phyloP scores from a whole-genome alignment of 2,329 filamentous ascomycete genomes.

The Sphaceloma murrayae region DNA sequence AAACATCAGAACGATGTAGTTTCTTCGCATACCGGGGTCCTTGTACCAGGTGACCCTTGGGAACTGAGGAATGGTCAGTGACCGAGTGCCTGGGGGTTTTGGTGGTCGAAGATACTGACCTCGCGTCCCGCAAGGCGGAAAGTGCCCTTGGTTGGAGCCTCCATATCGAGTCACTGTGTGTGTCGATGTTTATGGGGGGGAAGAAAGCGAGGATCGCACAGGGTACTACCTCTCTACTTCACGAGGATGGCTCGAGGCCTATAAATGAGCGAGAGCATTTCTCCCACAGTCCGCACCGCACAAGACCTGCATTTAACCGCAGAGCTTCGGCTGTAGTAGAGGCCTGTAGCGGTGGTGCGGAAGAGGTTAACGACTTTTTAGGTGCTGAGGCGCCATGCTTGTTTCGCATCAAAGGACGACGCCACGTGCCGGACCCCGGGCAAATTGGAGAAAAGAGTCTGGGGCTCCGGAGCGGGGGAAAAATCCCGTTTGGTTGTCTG shows the following conservation, averaged over 20 bases:
- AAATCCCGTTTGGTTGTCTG: too few species aligned
- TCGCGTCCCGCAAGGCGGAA: conserved; percentile 27
- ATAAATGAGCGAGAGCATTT: background rate
- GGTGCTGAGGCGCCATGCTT: background rate
- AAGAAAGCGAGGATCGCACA: background rate
- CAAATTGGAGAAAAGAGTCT: too few species aligned
- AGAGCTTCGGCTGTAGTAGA: background rate
- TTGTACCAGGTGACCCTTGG: conserved; percentile 29
- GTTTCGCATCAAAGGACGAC: background rate
- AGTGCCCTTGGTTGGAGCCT: conserved; percentile 27
- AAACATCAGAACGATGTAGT: conserved; percentile 28
- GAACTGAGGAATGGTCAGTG: conserved; percentile 17
- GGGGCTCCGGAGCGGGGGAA: too few species aligned
- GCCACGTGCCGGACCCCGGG: conserved; percentile 5
- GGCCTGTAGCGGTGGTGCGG: background rate
- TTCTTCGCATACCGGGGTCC: conserved; percentile 26
- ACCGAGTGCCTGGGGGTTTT: background rate
- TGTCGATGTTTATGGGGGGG: background rate
- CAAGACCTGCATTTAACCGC: background rate
- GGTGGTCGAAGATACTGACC: background rate
- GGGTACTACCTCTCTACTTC: background rate
- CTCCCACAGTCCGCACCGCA: background rate
- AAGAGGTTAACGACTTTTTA: background rate
- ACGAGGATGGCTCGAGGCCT: background rate
- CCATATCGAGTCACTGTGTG: conserved; percentile 21